phyloP scores from a whole-genome alignment of 148 eudicot species.

The Nyssa sinensis region DNA sequence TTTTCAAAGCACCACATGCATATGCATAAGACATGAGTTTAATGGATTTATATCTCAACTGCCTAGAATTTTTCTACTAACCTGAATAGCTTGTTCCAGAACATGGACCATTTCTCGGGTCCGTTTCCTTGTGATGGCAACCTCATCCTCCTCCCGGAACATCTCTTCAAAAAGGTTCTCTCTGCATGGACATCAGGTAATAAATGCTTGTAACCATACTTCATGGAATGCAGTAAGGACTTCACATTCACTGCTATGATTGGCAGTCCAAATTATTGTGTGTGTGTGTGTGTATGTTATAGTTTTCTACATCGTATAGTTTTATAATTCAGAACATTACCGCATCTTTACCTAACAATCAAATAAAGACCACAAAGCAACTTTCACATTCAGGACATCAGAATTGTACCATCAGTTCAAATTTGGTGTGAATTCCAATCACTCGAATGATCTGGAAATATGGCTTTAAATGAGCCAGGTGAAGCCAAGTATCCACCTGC shows the following conservation, averaged over 20 bases:
- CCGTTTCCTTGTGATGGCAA: conserved; percentile 1
- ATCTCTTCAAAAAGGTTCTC: conserved; percentile 18
- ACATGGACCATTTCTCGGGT: conserved; percentile 1
- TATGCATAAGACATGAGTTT: neutral
- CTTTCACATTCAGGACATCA: neutral
- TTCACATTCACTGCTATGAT: neutral
- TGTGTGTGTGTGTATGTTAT: neutral
- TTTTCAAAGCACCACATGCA: too few species aligned
- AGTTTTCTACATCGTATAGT: neutral
- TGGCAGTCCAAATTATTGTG: neutral
- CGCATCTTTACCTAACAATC: neutral
- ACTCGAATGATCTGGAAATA: neutral
- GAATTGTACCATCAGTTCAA: neutral
- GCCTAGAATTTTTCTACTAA: neutral
- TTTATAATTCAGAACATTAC: neutral
- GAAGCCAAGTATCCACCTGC: neutral
- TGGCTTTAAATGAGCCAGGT: neutral
- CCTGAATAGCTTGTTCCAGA: conserved; percentile 17
- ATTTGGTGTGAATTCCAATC: neutral
- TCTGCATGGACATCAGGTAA: neutral
- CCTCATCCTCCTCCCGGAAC: conserved; percentile 10
- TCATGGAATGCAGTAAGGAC: neutral
- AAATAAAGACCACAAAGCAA: neutral
- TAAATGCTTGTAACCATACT: neutral
- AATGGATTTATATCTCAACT: neutral